Base-by-base conservation (phyloP, 148 eudicot species). In the Linanthus parryae region DNA sequence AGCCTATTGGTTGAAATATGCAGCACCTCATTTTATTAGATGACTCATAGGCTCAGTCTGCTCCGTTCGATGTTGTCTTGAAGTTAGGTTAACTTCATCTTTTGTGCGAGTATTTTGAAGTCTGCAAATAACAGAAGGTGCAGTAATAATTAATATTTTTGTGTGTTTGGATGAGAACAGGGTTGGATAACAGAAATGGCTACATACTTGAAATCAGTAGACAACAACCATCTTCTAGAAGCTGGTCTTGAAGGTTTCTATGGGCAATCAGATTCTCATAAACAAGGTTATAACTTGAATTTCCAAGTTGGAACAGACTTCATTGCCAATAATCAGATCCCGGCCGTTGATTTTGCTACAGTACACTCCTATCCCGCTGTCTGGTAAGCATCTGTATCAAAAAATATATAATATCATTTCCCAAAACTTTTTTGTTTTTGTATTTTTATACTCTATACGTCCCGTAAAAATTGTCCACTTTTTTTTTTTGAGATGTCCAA, bases 161-260 rank as follows among this genome's bases (percentile, higher is more conserved):
- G n/a, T 17, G 14, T 2, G 17, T 21, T 39, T 50, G 11, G 15
- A n/a, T 8, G 14, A 19, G 43, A 24, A n/a, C 70, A 83, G 82
- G 56, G 18, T 36, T 83, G 86, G 91, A 69, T 83, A 17, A 44
- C 38, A 23, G 91, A 83, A 37, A 83, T 83, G 83, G 86, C 83
- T 35, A 27, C 70, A 2, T 85, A 73, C 57, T 35, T 81, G 61
- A 85, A 85, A 56, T 81, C 94, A n/a, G 54, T 85, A 21, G 88
- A 85, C 54, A 12, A 26, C 5, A 76, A 64, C 27, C 94, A 85
- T 44, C 45, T 85, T 13, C 44, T 85, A 1, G 81, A 77, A 72
- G 72, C 51, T 26, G 92, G 92, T 29, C 30, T 80, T 10, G 92
- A 84, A 71, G 95, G 95, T 2, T 85, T 82, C 48, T 82, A 85